Percentiles rank a stretch among this genome's conserved stretches.
Evolutionary conservation across 345 rosid species (phyloP).

Genomic region (Stellera chamaejasme): DNA sequence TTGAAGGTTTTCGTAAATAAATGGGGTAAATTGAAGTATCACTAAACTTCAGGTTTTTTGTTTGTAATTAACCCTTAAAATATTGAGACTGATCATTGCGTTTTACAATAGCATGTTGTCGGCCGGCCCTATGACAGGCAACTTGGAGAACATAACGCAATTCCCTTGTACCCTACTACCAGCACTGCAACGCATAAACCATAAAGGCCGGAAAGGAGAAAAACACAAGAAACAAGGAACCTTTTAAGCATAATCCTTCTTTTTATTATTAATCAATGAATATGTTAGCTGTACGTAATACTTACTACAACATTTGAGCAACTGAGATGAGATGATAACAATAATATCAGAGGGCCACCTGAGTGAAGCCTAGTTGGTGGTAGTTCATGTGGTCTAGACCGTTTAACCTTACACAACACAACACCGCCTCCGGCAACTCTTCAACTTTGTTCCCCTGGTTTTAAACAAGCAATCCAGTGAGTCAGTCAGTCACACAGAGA

Average conservation of each 20-base stretch:
- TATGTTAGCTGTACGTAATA: slow-evolving; percentile 5
- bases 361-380: slow-evolving; percentile 45
- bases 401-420: slow-evolving; percentile 72
- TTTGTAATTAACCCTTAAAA: no score
- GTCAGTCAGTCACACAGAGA: neutral
- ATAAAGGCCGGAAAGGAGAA: no score
- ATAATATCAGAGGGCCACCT: slow-evolving; percentile 27
- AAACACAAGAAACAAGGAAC: no score
- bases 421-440: slow-evolving; percentile 89
- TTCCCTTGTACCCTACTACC: no score
- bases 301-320: slow-evolving; percentile 18
- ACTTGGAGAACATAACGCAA: no score
- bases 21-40: no score
- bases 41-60: no score
- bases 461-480: slow-evolving; percentile 8
- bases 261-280: slow-evolving; percentile 11
- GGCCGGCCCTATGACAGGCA: no score
- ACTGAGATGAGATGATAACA: neutral
- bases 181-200: no score
- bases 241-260: neutral
- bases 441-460: slow-evolving; percentile 81
- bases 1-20: no score
- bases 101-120: no score
- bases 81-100: no score
- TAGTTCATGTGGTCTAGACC: slow-evolving; percentile 69